Evolutionary conservation across 2,329 filamentous ascomycete genomes (phyloP).

Genomic region (Trichoderma citrinoviride): DNA sequence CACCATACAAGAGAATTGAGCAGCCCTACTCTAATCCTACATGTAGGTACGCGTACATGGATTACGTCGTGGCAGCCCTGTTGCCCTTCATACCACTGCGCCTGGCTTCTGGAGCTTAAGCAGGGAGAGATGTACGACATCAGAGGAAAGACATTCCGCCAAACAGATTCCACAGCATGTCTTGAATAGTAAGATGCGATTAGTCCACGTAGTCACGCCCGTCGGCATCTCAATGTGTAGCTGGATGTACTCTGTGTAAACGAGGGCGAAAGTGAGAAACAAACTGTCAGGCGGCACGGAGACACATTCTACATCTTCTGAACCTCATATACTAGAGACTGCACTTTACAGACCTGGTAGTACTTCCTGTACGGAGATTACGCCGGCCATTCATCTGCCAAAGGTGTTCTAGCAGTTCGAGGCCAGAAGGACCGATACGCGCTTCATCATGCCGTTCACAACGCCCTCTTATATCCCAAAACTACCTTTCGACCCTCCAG

Average conservation of each 20-base stretch:
- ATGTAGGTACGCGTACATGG: too few relatives aligned
- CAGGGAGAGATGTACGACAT: not conserved
- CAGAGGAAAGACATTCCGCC: too few relatives aligned
- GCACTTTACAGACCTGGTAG: too few relatives aligned
- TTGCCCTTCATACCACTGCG: not conserved
- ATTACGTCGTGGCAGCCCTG: too few relatives aligned
- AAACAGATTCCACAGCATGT: not conserved
- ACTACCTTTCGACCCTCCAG: slow-evolving; percentile 42
- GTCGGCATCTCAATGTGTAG: not conserved
- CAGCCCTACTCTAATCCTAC: too few relatives aligned
- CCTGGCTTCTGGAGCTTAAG: too few relatives aligned
- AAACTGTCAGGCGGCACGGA: not conserved
- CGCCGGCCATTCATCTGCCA: too few relatives aligned
- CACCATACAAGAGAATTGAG: too few relatives aligned
- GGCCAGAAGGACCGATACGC: not conserved
- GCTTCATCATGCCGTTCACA: slow-evolving; percentile 23
- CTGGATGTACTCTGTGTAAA: not conserved
- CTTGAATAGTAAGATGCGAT: not conserved
- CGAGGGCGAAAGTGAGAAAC: not conserved
- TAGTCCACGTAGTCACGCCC: not conserved
- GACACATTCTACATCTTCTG: too few relatives aligned
- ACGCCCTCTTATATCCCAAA: slow-evolving; percentile 22
- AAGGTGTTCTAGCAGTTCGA: too few relatives aligned
- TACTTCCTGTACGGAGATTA: too few relatives aligned
- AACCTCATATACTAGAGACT: too few relatives aligned